phyloP scores from a whole-genome alignment of 2,329 filamentous ascomycete genomes.

The Simplicillium aogashimaense region DNA sequence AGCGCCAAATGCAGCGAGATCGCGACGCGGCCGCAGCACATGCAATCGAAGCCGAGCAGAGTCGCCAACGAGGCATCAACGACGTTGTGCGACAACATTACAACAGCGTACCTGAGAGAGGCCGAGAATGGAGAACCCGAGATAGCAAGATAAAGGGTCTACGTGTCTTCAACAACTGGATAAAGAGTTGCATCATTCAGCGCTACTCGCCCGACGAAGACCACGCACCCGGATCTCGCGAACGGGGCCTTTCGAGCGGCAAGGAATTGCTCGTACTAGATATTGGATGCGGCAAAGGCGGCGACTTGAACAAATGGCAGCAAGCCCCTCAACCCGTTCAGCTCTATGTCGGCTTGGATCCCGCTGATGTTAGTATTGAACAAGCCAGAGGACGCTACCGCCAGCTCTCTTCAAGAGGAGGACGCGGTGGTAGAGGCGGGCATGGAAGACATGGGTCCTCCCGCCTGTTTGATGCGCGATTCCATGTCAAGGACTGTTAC shows the following conservation, averaged over 20 bases:
- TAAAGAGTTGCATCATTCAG: slow-evolving; percentile 95
- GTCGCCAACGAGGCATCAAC: slow-evolving; percentile 47
- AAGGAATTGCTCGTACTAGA: slow-evolving; percentile 75
- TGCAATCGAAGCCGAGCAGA: slow-evolving; percentile 24
- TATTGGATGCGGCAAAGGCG: slow-evolving; percentile 93
- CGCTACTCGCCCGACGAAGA: slow-evolving; percentile 84
- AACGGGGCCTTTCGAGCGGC: slow-evolving; percentile 37
- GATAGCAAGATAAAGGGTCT: slow-evolving; percentile 93
- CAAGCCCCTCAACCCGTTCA: slow-evolving; percentile 84
- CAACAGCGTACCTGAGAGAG: slow-evolving; percentile 88
- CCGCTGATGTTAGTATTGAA: slow-evolving; percentile 82
- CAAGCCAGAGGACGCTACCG: slow-evolving; percentile 81
- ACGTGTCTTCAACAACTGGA: slow-evolving; percentile 95
- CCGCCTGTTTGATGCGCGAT: slow-evolving; percentile 72
- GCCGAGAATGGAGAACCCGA: slow-evolving; percentile 87
- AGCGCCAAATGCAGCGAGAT: slow-evolving; percentile 49
- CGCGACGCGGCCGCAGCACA: slow-evolving; percentile 26
- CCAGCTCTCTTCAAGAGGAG: slow-evolving; percentile 54
- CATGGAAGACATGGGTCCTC: slow-evolving; percentile 36
- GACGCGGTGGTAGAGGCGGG: slow-evolving; percentile 43
- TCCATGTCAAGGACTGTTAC: slow-evolving; percentile 88
- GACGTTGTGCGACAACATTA: slow-evolving; percentile 91
- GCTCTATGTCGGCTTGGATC: slow-evolving; percentile 89
- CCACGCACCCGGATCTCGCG: slow-evolving; percentile 50
- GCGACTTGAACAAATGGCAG: slow-evolving; percentile 93